Evolutionary conservation across 805 yeast species (phyloP), one percentile per base, ranked within the genome.

Genomic region (Hanseniaspora valbyensis): DNA sequence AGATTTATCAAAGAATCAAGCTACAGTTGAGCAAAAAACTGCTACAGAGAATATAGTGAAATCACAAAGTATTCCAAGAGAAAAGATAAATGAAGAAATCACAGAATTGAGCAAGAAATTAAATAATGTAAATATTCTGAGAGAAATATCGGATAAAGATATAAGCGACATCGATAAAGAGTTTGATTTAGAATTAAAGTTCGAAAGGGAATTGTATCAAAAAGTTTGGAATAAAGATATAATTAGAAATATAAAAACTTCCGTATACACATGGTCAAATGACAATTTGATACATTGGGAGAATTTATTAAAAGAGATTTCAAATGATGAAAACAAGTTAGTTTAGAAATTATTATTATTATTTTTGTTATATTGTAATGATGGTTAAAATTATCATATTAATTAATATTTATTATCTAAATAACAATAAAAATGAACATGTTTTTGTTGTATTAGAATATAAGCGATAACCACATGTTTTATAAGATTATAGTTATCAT

Each of bases 41-140:
- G 66, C 68, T 0, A 60, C 58, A 42, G 66, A 61, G 36, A 65
- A 70, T 1, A 19, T 16, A 8, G 24, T 18, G 4, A 34, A 34
- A 22, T 34, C 24, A 16, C 39, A 21, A n/a, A 34, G 42, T 44
- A 58, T 34, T 18, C 25, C 51, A 13, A 26, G 41, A 40, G 45
- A 40, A 19, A 48, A 48, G 19, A 7, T 48, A 19, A 26, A 40
- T 7, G 21, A 18, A 7, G 45, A 48, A 28, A 24, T 34, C 8
- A 22, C 24, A n/a, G 45, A 48, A 21, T 16, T 48, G 12, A 26
- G 24, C 10, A 48, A 40, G 16, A 48, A 40, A 18, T 21, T 48
- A 10, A 32, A 33, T 18, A 42, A 45, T 16, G 25, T 39, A 18
- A 19, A 24, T 6, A 40, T 40, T 14, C 41, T 48, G 2, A 40